phyloP scores from a whole-genome alignment of 345 rosid species.

The Aegle marmelos region DNA sequence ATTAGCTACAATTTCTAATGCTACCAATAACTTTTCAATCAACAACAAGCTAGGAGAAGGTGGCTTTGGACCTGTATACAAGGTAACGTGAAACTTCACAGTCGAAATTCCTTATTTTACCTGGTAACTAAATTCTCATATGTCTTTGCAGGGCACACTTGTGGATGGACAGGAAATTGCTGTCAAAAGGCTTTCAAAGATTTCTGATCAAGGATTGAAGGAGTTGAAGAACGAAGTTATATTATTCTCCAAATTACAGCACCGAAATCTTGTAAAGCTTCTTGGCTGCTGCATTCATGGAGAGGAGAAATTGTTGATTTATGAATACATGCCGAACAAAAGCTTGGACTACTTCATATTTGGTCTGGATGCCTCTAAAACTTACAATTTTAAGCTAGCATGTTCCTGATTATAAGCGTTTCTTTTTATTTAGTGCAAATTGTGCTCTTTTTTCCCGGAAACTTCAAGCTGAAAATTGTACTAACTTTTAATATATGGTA shows the following conservation, averaged over 20 bases:
- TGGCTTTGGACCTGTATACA: conserved; percentile 37
- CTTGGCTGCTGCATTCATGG: not conserved
- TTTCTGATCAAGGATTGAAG: conserved; percentile 41
- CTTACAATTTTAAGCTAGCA: not conserved
- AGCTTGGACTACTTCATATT: conserved; percentile 19
- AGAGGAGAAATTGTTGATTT: conserved; percentile 21
- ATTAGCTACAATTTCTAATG: conserved; percentile 15
- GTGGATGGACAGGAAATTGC: conserved; percentile 45
- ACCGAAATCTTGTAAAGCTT: conserved; percentile 24
- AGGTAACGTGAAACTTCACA: conserved; percentile 8
- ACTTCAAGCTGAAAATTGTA: too few relatives aligned
- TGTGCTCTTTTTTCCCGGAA: too few relatives aligned
- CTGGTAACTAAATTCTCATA: not conserved
- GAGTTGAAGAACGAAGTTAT: conserved; percentile 50
- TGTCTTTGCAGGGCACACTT: conserved; percentile 34
- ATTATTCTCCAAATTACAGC: conserved; percentile 48
- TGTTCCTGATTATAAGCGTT: not conserved
- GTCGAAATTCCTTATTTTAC: not conserved
- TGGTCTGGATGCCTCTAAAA: not conserved
- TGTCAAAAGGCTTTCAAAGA: conserved; percentile 45
- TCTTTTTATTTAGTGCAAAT: not conserved
- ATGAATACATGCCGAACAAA: conserved; percentile 33
- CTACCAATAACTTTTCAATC: conserved; percentile 32
- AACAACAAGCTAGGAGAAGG: conserved; percentile 41
- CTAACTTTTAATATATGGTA: not conserved